Percentiles rank a stretch among this genome's conserved stretches.
phyloP scores from a whole-genome alignment of 108 stramenopile species.

The Mediolabrus comicus region DNA sequence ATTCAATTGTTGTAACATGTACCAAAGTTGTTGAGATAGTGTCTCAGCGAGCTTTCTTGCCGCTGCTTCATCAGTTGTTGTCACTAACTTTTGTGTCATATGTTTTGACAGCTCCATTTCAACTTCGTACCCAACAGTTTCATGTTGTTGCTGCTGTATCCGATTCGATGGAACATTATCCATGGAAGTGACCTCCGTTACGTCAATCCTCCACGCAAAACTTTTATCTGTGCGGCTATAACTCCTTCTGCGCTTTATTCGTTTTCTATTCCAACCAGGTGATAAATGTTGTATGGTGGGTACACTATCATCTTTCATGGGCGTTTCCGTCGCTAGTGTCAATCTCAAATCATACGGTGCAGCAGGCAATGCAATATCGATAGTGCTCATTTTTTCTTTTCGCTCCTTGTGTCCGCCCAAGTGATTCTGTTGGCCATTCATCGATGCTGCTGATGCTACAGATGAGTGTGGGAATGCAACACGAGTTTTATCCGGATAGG shows the following conservation, averaged over 20 bases:
- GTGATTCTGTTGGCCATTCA: background rate
- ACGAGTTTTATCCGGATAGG: slow-evolving; percentile 60
- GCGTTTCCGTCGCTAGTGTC: slow-evolving; percentile 64
- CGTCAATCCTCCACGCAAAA: slow-evolving; percentile 88
- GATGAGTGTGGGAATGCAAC: slow-evolving; percentile 58
- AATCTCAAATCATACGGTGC: slow-evolving; percentile 80
- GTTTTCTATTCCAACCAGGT: slow-evolving; percentile 58
- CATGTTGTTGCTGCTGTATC: slow-evolving; percentile 1
- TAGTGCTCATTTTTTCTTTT: slow-evolving; percentile 64
- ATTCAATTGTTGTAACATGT: slow-evolving; percentile 74
- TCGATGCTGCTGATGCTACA: slow-evolving; percentile 10
- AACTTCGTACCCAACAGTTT: slow-evolving; percentile 70
- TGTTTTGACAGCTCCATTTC: slow-evolving; percentile 72
- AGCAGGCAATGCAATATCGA: slow-evolving; percentile 75
- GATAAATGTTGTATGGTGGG: slow-evolving; percentile 4
- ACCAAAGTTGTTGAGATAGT: slow-evolving; percentile 73
- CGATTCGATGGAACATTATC: slow-evolving; percentile 10
- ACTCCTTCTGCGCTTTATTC: slow-evolving; percentile 80
- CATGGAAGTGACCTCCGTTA: slow-evolving; percentile 79
- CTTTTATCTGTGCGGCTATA: slow-evolving; percentile 69
- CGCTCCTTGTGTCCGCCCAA: slow-evolving; percentile 69
- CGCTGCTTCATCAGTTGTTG: slow-evolving; percentile 50
- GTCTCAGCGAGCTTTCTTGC: slow-evolving; percentile 49
- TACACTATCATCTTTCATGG: slow-evolving; percentile 47
- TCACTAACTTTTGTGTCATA: slow-evolving; percentile 63